Conservation (phyloP, 768 basidiomycete genomes). For the Suillus bovinus region DNA sequence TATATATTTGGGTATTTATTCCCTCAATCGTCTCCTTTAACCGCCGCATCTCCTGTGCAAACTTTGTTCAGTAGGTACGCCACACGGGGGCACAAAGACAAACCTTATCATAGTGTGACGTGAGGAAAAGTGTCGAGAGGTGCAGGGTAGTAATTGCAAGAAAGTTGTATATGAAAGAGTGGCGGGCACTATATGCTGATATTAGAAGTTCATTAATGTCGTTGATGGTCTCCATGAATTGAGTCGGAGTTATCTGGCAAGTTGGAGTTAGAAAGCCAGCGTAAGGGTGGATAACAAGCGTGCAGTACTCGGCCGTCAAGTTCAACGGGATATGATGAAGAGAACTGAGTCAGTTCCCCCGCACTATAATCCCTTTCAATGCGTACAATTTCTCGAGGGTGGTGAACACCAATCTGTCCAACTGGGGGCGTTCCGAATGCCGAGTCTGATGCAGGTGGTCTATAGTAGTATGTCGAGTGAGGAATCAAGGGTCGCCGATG, state of each 20-base stretch:
- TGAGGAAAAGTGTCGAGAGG: constrained; percentile 64
- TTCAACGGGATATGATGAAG: constrained; percentile 86
- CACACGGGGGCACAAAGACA: constrained; percentile 2
- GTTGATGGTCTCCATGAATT: constrained; percentile 89
- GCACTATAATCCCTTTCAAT: constrained; percentile 91
- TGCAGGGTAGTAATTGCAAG: constrained; percentile 81
- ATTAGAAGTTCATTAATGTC: constrained; percentile 87
- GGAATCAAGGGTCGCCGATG: constrained; percentile 56
- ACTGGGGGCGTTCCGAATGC: constrained; percentile 80
- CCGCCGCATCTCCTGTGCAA: constrained; percentile 70
- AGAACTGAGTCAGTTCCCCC: constrained; percentile 90
- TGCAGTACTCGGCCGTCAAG: constrained; percentile 84
- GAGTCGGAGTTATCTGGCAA: constrained; percentile 81
- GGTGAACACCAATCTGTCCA: constrained; percentile 85
- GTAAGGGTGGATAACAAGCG: neutral
- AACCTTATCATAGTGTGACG: constrained; percentile 84
- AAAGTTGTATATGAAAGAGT: constrained; percentile 75
- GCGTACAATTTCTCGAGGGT: constrained; percentile 89
- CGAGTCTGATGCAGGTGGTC: constrained; percentile 72
- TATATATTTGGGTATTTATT: constrained; percentile 74
- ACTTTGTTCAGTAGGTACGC: constrained; percentile 9
- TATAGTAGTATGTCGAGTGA: constrained; percentile 82
- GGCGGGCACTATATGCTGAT: constrained; percentile 77
- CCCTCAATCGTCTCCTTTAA: constrained; percentile 62
- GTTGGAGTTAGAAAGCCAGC: constrained; percentile 2